Evolutionary conservation across 495 filamentous ascomycete species (phyloP).

Genomic region (Aspergillus steynii): DNA sequence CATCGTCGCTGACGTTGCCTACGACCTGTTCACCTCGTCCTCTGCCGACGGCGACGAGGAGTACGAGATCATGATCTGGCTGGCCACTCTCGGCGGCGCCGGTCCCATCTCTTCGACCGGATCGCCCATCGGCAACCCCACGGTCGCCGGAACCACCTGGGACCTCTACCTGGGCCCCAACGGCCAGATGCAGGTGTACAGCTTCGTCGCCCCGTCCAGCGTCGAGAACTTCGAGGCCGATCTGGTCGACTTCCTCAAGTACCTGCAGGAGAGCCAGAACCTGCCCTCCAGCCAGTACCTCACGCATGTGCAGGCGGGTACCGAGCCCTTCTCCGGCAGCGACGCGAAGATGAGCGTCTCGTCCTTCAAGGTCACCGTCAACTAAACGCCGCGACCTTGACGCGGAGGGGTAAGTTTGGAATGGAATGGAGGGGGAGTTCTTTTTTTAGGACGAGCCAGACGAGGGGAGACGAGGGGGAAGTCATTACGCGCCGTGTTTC

Average conservation of each 20-base stretch:
- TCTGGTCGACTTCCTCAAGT: conserved; percentile 56
- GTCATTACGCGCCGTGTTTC: conserved; percentile 26
- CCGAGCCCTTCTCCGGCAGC: conserved; percentile 55
- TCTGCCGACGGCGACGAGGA: conserved; percentile 44
- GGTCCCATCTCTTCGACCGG: conserved; percentile 63
- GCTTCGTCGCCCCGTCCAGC: conserved; percentile 56
- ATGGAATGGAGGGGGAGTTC: conserved; percentile 7
- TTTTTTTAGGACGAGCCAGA: background rate
- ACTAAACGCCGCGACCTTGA: conserved; percentile 23
- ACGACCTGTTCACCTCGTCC: conserved; percentile 62
- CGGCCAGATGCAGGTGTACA: conserved; percentile 57
- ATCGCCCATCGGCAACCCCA: conserved; percentile 51
- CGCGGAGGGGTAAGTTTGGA: background rate
- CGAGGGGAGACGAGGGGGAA: background rate
- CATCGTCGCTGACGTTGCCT: conserved; percentile 63
- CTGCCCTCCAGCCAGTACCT: conserved; percentile 55
- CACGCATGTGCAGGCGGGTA: conserved; percentile 55
- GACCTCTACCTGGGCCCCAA: conserved; percentile 59
- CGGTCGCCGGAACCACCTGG: conserved; percentile 51
- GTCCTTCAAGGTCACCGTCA: conserved; percentile 42
- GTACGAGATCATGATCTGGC: conserved; percentile 76
- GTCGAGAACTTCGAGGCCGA: conserved; percentile 56
- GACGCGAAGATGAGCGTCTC: conserved; percentile 37
- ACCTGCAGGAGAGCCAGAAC: conserved; percentile 51
- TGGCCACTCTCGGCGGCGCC: conserved; percentile 60